These are phyloP conservation scores for Anisodus tanguticus DNA, from an alignment of 257 asterid species.

Conservation along the genomic window DNA sequence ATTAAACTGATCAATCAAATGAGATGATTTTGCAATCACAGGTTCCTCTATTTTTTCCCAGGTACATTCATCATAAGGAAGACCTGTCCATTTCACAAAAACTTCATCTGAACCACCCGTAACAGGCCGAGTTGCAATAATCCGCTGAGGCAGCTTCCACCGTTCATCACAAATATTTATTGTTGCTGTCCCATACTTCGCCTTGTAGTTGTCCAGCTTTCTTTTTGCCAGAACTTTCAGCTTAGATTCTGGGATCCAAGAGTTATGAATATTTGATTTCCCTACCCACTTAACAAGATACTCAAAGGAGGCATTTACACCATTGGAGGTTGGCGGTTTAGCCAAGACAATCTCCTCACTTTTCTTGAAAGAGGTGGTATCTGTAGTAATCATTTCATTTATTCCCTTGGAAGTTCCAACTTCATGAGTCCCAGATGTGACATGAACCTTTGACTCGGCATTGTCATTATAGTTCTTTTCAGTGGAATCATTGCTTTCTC, in stretches of 20 bases:
- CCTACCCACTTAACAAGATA: constrained; percentile 97
- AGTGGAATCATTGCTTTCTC: constrained; percentile 34
- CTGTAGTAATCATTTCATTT: constrained; percentile 39
- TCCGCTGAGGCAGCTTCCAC: constrained; percentile 91
- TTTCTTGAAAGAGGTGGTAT: constrained; percentile 45
- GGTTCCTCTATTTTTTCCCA: constrained; percentile 93
- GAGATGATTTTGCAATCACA: constrained; percentile 57
- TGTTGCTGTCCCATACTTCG: constrained; percentile 74
- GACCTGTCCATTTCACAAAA: constrained; percentile 87
- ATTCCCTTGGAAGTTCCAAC: constrained; percentile 49
- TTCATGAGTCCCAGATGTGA: constrained; percentile 45
- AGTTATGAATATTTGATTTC: constrained; percentile 85
- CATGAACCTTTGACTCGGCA: constrained; percentile 34
- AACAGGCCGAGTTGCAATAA: constrained; percentile 73
- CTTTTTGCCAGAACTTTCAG: constrained; percentile 83
- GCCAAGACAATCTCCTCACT: constrained; percentile 42
- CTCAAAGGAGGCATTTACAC: constrained; percentile 54
- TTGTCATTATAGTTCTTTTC: constrained; percentile 34
- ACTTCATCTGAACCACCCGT: constrained; percentile 69
- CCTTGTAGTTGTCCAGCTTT: constrained; percentile 90
- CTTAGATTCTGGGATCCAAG: constrained; percentile 85
- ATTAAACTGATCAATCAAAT: constrained; percentile 69
- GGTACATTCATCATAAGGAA: constrained; percentile 93
- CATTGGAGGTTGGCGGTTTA: constrained; percentile 45
- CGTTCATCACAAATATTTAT: constrained; percentile 82